These are phyloP conservation scores for Ogataea haglerorum DNA, from an alignment of 805 yeast species.

Conservation along the genomic window DNA sequence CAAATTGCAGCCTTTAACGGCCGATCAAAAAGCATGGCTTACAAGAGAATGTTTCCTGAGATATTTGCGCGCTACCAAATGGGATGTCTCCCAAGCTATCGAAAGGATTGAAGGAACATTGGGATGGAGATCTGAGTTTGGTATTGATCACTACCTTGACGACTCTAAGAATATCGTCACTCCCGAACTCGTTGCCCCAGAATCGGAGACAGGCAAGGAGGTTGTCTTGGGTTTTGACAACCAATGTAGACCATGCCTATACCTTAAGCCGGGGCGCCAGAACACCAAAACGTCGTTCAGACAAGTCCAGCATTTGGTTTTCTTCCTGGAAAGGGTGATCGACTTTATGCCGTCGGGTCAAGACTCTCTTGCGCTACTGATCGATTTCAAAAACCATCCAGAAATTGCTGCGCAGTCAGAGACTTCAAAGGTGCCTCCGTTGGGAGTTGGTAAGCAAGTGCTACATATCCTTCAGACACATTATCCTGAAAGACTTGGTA, in stretches of 20 bases:
- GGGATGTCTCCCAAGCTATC: slow-evolving; percentile 72
- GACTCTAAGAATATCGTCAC: slow-evolving; percentile 48
- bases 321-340: slow-evolving; percentile 86
- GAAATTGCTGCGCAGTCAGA: slow-evolving; percentile 45
- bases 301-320: slow-evolving; percentile 95
- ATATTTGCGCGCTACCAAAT: slow-evolving; percentile 89
- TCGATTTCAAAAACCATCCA: slow-evolving; percentile 86
- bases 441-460: slow-evolving; percentile 86
- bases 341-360: slow-evolving; percentile 97
- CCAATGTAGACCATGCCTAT: slow-evolving; percentile 86
- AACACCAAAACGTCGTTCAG: slow-evolving; percentile 86
- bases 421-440: slow-evolving; percentile 78
- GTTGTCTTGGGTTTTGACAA: slow-evolving; percentile 88
- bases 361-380: slow-evolving; percentile 84
- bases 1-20: slow-evolving; percentile 36
- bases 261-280: slow-evolving; percentile 91
- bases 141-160: slow-evolving; percentile 49
- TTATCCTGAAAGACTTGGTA: slow-evolving; percentile 95
- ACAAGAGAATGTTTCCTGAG: slow-evolving; percentile 88
- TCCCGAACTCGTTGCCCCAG: slow-evolving; percentile 53
- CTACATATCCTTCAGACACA: slow-evolving; percentile 92
- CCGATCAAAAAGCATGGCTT: slow-evolving; percentile 83
- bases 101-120: slow-evolving; percentile 72
- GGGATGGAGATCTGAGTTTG: slow-evolving; percentile 94
- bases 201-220: slow-evolving; percentile 90